A percentile compares a stretch with the other conserved stretches of the same genome.
These are phyloP conservation scores for Aureobasidium leucospermi DNA, from an alignment of 2,329 filamentous ascomycete genomes.

Conservation along the genomic window DNA sequence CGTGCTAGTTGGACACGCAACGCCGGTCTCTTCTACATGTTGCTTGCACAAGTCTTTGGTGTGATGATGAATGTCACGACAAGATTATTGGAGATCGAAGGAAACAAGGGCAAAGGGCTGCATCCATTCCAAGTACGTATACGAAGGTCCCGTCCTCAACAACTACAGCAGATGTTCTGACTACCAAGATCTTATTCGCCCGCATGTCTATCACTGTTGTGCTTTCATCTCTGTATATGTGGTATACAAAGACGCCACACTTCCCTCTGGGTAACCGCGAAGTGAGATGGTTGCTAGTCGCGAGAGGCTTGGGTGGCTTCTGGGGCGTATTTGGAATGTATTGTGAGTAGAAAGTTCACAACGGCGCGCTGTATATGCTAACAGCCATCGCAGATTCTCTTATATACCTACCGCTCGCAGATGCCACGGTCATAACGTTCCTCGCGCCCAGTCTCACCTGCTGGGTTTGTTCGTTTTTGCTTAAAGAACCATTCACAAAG, in stretches of 20 bases:
- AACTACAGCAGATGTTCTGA: background rate
- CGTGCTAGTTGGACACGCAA: constrained; percentile 54
- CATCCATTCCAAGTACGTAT: constrained; percentile 63
- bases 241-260: constrained; percentile 57
- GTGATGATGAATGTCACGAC: constrained; percentile 80
- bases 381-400: constrained; percentile 45
- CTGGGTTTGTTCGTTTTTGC: constrained; percentile 69
- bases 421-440: constrained; percentile 86
- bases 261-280: constrained; percentile 63
- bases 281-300: constrained; percentile 60
- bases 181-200: constrained; percentile 59
- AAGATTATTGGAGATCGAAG: constrained; percentile 62
- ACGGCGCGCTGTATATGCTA: constrained; percentile 1
- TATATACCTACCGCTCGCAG: constrained; percentile 74
- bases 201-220: constrained; percentile 69
- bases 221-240: constrained; percentile 66
- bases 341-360: constrained; percentile 32
- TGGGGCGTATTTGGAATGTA: constrained; percentile 75
- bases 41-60: constrained; percentile 72
- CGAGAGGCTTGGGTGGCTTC: constrained; percentile 63
- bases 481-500: constrained; percentile 69
- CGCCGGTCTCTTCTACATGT: constrained; percentile 65
- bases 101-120: constrained; percentile 60
- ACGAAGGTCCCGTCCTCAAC: background rate
- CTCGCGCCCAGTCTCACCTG: constrained; percentile 71